Percentiles rank a stretch among this genome's conserved stretches.
Evolutionary conservation across 2,329 filamentous ascomycete species (phyloP).

Genomic region (Dothideomycetidae sp.): DNA sequence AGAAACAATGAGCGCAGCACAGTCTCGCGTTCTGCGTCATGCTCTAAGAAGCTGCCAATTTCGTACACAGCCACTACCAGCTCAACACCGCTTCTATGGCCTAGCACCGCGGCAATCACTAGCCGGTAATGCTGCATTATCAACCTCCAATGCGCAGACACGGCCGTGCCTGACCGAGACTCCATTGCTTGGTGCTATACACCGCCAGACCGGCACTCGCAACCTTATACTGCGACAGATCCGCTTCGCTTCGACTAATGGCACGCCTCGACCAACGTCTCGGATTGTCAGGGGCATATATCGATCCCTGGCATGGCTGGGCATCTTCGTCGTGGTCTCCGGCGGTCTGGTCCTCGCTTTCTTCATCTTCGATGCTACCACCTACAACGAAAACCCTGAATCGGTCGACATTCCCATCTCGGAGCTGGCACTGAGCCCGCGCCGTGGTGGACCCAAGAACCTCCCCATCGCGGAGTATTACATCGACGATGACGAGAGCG

Average conservation of each 20-base stretch:
- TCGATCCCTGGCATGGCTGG: slow-evolving; percentile 55
- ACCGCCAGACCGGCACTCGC: not conserved
- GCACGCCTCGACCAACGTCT: slow-evolving; percentile 10
- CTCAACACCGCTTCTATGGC: too few relatives aligned
- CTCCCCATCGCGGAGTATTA: slow-evolving; percentile 77
- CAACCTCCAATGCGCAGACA: too few relatives aligned
- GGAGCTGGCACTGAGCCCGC: slow-evolving; percentile 64
- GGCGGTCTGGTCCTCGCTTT: slow-evolving; percentile 62
- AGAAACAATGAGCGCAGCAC: too few relatives aligned
- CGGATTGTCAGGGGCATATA: slow-evolving; percentile 43
- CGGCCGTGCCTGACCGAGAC: too few relatives aligned
- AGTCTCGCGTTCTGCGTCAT: too few relatives aligned
- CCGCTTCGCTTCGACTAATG: slow-evolving; percentile 4
- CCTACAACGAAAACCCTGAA: slow-evolving; percentile 60
- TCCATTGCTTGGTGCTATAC: too few relatives aligned
- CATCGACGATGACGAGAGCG: slow-evolving; percentile 75
- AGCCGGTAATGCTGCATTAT: too few relatives aligned
- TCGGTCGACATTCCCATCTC: slow-evolving; percentile 69
- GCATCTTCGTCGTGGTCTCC: slow-evolving; percentile 59
- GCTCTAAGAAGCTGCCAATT: too few relatives aligned
- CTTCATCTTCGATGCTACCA: slow-evolving; percentile 87
- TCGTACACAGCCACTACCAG: too few relatives aligned
- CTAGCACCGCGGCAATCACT: too few relatives aligned
- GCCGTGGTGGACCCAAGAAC: slow-evolving; percentile 82
- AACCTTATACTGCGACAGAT: not conserved